Evolutionary conservation across 2,329 filamentous ascomycete species (phyloP).

Genomic region (Penicillium sp.): DNA sequence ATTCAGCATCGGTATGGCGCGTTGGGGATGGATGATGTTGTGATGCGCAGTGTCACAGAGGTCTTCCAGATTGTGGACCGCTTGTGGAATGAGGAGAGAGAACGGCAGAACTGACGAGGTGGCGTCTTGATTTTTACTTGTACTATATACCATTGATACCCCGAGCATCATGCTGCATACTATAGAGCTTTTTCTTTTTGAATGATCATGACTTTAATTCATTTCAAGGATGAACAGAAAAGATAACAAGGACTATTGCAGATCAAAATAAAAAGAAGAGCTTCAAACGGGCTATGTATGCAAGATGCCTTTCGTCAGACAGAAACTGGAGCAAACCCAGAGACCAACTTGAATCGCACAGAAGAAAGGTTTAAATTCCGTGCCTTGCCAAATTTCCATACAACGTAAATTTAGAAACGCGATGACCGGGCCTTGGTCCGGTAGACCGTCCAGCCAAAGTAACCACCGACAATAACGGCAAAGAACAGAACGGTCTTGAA

Average conservation of each 20-base stretch:
- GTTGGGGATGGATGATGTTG: constrained; percentile 64
- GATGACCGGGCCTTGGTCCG: constrained; percentile 59
- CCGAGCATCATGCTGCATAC: constrained; percentile 6
- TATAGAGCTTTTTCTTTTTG: neutral
- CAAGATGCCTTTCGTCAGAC: constrained; percentile 22
- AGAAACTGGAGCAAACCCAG: constrained; percentile 21
- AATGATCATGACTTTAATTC: constrained; percentile 24
- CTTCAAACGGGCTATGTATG: constrained; percentile 21
- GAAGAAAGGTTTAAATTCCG: constrained; percentile 6
- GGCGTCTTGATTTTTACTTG: constrained; percentile 4
- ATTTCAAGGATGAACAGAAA: constrained; percentile 18
- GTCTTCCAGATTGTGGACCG: constrained; percentile 88
- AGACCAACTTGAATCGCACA: constrained; percentile 18
- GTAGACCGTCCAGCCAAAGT: constrained; percentile 84
- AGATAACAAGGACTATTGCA: constrained; percentile 13
- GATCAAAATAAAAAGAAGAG: constrained; percentile 16
- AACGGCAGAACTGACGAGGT: constrained; percentile 14
- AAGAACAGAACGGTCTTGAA: constrained; percentile 81
- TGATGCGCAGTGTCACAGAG: constrained; percentile 78
- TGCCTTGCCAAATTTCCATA: constrained; percentile 8
- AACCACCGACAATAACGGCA: constrained; percentile 67
- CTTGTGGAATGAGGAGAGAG: constrained; percentile 68
- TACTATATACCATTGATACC: constrained; percentile 12
- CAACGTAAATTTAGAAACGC: constrained; percentile 30
- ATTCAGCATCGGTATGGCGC: constrained; percentile 84